Percentiles rank a stretch among this genome's conserved stretches.
These are phyloP conservation scores for Triticum timopheevii DNA, from an alignment of 176 grass and related monocot species.

Conservation along the genomic window DNA sequence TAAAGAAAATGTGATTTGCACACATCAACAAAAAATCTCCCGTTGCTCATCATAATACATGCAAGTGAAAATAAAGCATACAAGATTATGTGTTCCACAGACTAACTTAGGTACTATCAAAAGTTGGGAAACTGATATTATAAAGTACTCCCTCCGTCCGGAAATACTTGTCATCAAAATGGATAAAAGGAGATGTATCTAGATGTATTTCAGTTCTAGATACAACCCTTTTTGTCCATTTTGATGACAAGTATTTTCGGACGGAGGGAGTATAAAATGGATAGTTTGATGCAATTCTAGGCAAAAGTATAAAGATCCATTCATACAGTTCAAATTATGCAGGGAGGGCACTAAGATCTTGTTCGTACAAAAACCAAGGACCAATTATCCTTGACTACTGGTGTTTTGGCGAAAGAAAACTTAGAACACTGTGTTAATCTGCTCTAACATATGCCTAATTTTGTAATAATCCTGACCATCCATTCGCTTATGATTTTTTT, in stretches of 20 bases:
- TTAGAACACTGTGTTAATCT: background rate
- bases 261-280: background rate
- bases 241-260: too few relatives aligned
- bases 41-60: conserved; percentile 1
- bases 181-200: too few relatives aligned
- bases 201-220: too few relatives aligned
- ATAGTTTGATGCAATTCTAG: background rate
- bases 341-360: background rate
- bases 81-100: background rate
- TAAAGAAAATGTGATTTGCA: background rate
- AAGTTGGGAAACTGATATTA: background rate
- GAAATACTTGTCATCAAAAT: too few relatives aligned
- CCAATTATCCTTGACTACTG: background rate
- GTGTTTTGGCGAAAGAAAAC: background rate
- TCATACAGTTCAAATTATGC: background rate
- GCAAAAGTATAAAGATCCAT: background rate
- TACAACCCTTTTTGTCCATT: too few relatives aligned
- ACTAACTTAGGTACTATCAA: background rate
- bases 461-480: conserved; percentile 10
- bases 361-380: background rate
- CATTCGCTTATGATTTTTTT: background rate
- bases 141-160: background rate
- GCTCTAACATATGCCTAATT: background rate
- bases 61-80: background rate
- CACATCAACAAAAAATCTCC: background rate